Percentiles rank a stretch among this genome's conserved stretches.
phyloP scores from a whole-genome alignment of 495 filamentous ascomycete genomes.

The Daldinia vernicosa region DNA sequence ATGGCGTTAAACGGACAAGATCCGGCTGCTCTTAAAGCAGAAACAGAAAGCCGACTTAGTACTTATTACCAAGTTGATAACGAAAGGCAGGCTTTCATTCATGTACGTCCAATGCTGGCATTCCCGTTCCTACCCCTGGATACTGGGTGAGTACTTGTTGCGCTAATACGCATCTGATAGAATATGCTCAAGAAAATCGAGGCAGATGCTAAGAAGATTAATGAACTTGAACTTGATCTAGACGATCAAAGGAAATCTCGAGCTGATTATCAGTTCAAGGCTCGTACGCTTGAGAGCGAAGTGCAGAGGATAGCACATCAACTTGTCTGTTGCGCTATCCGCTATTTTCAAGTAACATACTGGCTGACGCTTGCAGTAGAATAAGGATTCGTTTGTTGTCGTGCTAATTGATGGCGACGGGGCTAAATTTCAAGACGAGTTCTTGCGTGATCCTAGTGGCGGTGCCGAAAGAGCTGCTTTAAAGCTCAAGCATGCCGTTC shows the following conservation, averaged over 20 bases:
- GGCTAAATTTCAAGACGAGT: constrained; percentile 48
- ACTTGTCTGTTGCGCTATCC: constrained; percentile 38
- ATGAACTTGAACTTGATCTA: constrained; percentile 45
- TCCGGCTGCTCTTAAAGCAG: constrained; percentile 23
- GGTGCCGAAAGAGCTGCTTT: constrained; percentile 46
- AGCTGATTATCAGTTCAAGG: constrained; percentile 34
- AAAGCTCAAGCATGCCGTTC: constrained; percentile 45
- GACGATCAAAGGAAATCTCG: constrained; percentile 45
- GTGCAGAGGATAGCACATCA: constrained; percentile 32
- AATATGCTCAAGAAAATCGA: constrained; percentile 36
- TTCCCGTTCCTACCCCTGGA: background rate
- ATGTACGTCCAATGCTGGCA: constrained; percentile 17
- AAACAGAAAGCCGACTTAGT: constrained; percentile 29
- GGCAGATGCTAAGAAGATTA: constrained; percentile 37
- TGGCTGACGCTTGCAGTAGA: constrained; percentile 32
- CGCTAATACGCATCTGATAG: constrained; percentile 22
- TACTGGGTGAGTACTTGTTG: background rate
- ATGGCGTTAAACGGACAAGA: constrained; percentile 39
- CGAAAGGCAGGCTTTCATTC: constrained; percentile 40
- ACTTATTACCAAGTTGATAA: constrained; percentile 41
- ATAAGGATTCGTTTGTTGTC: constrained; percentile 44
- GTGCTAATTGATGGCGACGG: constrained; percentile 50
- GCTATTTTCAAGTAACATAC: background rate
- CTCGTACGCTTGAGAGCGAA: constrained; percentile 37
- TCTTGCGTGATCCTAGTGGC: constrained; percentile 38